A percentile compares a stretch with the other conserved stretches of the same genome.
Conservation (phyloP, 2,329 filamentous ascomycete genomes). For the Hypoxylon sp. region DNA sequence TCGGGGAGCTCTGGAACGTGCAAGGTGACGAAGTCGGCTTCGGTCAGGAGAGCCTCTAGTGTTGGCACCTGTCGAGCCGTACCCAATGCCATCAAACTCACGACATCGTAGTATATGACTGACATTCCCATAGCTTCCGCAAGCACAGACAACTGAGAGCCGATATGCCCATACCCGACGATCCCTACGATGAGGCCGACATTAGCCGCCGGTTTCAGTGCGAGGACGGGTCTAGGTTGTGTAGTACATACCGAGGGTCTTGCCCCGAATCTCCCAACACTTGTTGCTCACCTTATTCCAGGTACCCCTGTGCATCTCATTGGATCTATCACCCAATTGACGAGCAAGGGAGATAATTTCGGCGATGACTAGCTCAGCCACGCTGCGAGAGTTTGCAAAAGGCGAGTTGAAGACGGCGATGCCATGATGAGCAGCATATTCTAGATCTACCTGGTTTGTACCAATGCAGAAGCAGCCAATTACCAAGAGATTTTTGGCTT, state of each 20-base stretch:
- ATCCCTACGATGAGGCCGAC: slow-evolving; percentile 71
- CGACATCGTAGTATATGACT: slow-evolving; percentile 96
- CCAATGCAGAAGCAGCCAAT: slow-evolving; percentile 99
- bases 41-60: slow-evolving; percentile 80
- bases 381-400: slow-evolving; percentile 97
- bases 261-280: slow-evolving; percentile 98
- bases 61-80: slow-evolving; percentile 86
- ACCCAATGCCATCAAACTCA: slow-evolving; percentile 94
- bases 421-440: slow-evolving; percentile 84
- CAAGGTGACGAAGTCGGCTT: slow-evolving; percentile 92
- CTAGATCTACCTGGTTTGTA: slow-evolving; percentile 93
- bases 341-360: slow-evolving; percentile 94
- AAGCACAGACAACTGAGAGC: slow-evolving; percentile 93
- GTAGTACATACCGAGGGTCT: slow-evolving; percentile 80
- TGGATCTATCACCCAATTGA: slow-evolving; percentile 92
- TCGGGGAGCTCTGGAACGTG: slow-evolving; percentile 95
- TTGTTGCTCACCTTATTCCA: slow-evolving; percentile 99
- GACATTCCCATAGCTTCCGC: slow-evolving; percentile 98
- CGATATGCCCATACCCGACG: slow-evolving; percentile 97
- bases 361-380: slow-evolving; percentile 94
- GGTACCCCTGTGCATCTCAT: slow-evolving; percentile 91
- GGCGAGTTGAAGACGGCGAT: slow-evolving; percentile 99
- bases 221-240: slow-evolving; percentile 5
- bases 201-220: slow-evolving; percentile 23
- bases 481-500: slow-evolving; percentile 95